Percentiles rank a stretch among this genome's conserved stretches.
phyloP scores from a whole-genome alignment of 805 yeast species.

The Metschnikowia baotianmanensis region DNA sequence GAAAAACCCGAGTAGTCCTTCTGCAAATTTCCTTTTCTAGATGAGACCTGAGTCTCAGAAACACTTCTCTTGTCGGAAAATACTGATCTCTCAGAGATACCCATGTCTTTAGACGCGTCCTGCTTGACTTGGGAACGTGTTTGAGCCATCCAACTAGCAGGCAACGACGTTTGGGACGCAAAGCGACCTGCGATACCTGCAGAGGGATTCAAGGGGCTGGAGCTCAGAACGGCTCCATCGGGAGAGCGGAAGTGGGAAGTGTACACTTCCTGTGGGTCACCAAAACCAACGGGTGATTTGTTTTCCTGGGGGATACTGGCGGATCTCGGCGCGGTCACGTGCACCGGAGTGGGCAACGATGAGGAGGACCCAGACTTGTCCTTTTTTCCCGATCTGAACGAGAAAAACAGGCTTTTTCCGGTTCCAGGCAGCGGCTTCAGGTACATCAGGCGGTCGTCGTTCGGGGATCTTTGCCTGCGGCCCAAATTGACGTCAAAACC shows the following conservation, averaged over 20 bases:
- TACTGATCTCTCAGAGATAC: too few species aligned
- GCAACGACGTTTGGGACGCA: slow-evolving; percentile 5
- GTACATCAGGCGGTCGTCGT: slow-evolving; percentile 5
- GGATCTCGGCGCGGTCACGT: background rate
- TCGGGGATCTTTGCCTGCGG: slow-evolving; percentile 1
- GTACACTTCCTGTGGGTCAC: slow-evolving; percentile 1
- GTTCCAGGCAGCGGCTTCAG: slow-evolving; percentile 3
- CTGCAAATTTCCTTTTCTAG: too few species aligned
- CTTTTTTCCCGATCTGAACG: background rate
- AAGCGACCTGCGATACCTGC: background rate
- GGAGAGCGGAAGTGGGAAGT: slow-evolving; percentile 1
- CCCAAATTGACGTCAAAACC: slow-evolving; percentile 58
- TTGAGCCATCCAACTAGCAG: too few species aligned
- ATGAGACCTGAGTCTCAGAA: too few species aligned
- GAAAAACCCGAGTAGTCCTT: too few species aligned
- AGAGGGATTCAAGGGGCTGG: background rate
- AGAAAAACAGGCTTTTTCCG: slow-evolving; percentile 1
- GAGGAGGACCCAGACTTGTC: too few species aligned
- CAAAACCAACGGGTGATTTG: background rate
- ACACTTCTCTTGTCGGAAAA: too few species aligned
- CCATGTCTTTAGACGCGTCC: slow-evolving; percentile 5
- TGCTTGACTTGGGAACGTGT: background rate
- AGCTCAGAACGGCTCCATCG: background rate
- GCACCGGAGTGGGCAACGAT: background rate
- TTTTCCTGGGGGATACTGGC: background rate